These are phyloP conservation scores for Teratosphaeriaceae sp. DNA, from an alignment of 2,329 filamentous ascomycete species.

Conservation along the genomic window DNA sequence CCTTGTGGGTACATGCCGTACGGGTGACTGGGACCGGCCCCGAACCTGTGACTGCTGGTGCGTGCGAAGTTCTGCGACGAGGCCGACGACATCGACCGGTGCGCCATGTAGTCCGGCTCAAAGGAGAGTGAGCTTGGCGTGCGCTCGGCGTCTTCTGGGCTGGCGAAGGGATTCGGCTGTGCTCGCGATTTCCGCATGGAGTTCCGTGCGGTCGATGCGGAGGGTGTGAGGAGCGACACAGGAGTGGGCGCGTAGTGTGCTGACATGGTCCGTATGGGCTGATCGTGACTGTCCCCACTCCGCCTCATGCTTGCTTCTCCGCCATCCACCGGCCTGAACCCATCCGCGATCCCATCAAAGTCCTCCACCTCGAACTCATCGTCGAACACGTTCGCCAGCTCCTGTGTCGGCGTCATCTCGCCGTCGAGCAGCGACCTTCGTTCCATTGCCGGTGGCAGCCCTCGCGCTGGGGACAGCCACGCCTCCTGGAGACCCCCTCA, in stretches of 20 bases:
- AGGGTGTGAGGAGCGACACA: slow-evolving; percentile 10
- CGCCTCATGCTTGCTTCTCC: slow-evolving; percentile 16
- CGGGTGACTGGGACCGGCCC: slow-evolving; percentile 69
- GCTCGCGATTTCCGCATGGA: slow-evolving; percentile 27
- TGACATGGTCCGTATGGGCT: slow-evolving; percentile 25
- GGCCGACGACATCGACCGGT: slow-evolving; percentile 28
- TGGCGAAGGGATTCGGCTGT: slow-evolving; percentile 29
- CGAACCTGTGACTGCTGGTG: slow-evolving; percentile 60
- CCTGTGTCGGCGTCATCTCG: slow-evolving; percentile 22
- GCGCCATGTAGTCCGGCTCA: slow-evolving; percentile 24
- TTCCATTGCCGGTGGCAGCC: slow-evolving; percentile 12
- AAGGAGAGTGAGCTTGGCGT: slow-evolving; percentile 16
- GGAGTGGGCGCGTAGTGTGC: slow-evolving; percentile 24
- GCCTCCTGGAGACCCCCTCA: neutral
- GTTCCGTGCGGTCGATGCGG: slow-evolving; percentile 16
- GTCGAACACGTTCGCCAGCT: slow-evolving; percentile 41
- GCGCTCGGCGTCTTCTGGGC: slow-evolving; percentile 27
- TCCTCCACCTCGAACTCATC: slow-evolving; percentile 42
- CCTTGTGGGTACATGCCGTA: slow-evolving; percentile 80
- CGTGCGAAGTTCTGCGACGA: slow-evolving; percentile 32
- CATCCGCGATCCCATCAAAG: slow-evolving; percentile 39
- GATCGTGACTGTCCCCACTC: slow-evolving; percentile 14
- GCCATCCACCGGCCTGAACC: slow-evolving; percentile 38
- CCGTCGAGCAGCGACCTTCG: slow-evolving; percentile 23
- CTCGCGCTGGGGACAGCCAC: slow-evolving; percentile 1